These are phyloP conservation scores for Vanrija humicola DNA, from an alignment of 1,284 basidiomycete genomes.

Conservation along the genomic window DNA sequence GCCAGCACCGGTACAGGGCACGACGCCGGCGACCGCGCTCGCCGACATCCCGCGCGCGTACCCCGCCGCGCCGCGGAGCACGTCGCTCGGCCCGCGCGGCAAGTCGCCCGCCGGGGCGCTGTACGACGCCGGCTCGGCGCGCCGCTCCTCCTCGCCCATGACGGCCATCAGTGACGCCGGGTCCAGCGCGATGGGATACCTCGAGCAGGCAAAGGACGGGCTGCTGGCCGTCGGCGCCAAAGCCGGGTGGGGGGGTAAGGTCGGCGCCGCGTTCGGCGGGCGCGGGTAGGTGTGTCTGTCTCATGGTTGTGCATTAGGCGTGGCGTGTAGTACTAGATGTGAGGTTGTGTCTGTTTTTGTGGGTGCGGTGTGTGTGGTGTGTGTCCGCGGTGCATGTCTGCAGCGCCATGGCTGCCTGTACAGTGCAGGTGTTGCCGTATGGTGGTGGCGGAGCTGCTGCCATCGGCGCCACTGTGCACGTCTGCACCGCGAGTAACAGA, in stretches of 20 bases:
- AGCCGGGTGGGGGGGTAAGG: slow-evolving; percentile 33
- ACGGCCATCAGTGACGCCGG: slow-evolving; percentile 4
- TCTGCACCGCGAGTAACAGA: too few species aligned
- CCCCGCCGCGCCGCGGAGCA: not conserved
- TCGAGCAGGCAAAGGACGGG: slow-evolving; percentile 45
- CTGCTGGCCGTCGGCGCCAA: slow-evolving; percentile 36
- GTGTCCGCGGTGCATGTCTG: too few species aligned
- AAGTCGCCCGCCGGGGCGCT: not conserved
- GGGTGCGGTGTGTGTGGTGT: too few species aligned
- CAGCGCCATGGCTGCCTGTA: too few species aligned
- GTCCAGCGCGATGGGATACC: slow-evolving; percentile 31
- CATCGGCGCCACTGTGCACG: too few species aligned
- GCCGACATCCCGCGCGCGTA: slow-evolving; percentile 1
- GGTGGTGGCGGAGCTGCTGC: too few species aligned
- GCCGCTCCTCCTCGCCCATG: slow-evolving; percentile 4
- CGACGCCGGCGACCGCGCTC: slow-evolving; percentile 20
- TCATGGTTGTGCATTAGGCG: too few species aligned
- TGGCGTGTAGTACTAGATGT: too few species aligned
- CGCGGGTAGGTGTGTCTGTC: not conserved
- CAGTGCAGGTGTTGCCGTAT: too few species aligned
- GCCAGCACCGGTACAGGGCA: slow-evolving; percentile 9
- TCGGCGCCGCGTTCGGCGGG: slow-evolving; percentile 13
- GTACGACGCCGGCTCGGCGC: not conserved
- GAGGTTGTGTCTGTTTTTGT: too few species aligned
- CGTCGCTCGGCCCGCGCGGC: not conserved